Evolutionary conservation across 2,329 filamentous ascomycete genomes (phyloP).

Genomic region (Fusarium poae): DNA sequence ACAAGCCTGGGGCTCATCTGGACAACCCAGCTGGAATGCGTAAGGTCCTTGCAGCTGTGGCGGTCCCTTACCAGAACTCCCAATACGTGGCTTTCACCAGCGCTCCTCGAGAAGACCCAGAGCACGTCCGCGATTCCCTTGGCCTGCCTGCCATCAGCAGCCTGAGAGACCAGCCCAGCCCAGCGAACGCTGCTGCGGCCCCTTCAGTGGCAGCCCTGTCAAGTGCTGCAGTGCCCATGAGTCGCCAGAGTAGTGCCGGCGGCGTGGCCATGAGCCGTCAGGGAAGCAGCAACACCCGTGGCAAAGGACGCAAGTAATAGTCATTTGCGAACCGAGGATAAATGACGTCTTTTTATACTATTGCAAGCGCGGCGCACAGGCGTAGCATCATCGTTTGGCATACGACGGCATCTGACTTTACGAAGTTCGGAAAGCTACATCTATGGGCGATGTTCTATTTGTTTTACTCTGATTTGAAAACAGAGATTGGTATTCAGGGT

Average conservation of each 20-base stretch:
- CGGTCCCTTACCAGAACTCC: slow-evolving; percentile 61
- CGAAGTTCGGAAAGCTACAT: slow-evolving; percentile 19
- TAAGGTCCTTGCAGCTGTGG: slow-evolving; percentile 67
- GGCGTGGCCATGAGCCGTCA: slow-evolving; percentile 70
- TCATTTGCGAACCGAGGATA: slow-evolving; percentile 7
- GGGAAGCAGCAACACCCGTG: slow-evolving; percentile 64
- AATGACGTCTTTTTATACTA: slow-evolving; percentile 45
- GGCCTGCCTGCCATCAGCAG: slow-evolving; percentile 61
- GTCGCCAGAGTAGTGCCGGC: slow-evolving; percentile 67
- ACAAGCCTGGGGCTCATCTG: slow-evolving; percentile 69
- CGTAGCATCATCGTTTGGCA: slow-evolving; percentile 38
- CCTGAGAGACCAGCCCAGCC: slow-evolving; percentile 58
- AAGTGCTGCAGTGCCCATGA: slow-evolving; percentile 63
- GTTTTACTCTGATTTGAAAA: slow-evolving; percentile 21
- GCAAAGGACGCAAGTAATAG: slow-evolving; percentile 58
- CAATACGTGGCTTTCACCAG: slow-evolving; percentile 63
- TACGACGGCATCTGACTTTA: slow-evolving; percentile 26
- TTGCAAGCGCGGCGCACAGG: slow-evolving; percentile 50
- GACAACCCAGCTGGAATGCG: slow-evolving; percentile 66
- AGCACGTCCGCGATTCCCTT: slow-evolving; percentile 63
- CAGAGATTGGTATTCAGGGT: slow-evolving; percentile 14
- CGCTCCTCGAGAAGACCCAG: slow-evolving; percentile 62
- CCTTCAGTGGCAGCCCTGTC: slow-evolving; percentile 48
- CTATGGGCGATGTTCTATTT: slow-evolving; percentile 28
- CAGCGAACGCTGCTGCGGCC: slow-evolving; percentile 41